A percentile compares a stretch with the other conserved stretches of the same genome.
Evolutionary conservation across 2,329 filamentous ascomycete genomes (phyloP).

Genomic region (Fusarium sp.): DNA sequence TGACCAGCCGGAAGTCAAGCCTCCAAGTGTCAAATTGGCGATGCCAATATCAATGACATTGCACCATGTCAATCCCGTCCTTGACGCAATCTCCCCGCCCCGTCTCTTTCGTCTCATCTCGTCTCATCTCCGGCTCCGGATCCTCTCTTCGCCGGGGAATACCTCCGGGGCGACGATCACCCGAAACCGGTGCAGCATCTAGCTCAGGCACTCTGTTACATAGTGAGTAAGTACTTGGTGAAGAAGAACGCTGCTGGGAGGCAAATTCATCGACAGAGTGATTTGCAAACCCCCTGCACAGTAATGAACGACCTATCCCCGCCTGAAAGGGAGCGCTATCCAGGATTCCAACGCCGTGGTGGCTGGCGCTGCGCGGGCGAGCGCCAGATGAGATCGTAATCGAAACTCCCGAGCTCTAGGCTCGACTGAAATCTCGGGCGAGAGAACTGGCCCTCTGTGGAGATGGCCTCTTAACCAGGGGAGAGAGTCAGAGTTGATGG

Average conservation of each 20-base stretch:
- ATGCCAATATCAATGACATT: constrained; percentile 7
- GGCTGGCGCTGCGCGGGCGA: constrained; percentile 10
- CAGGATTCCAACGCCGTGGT: constrained; percentile 15
- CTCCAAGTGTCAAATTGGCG: constrained; percentile 13
- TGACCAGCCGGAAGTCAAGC: constrained; percentile 15
- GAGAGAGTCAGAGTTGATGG: not conserved
- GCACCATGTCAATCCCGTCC: constrained; percentile 19
- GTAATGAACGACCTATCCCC: constrained; percentile 13
- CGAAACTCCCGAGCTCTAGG: constrained; percentile 20
- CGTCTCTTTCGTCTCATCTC: constrained; percentile 8
- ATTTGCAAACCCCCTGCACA: not conserved
- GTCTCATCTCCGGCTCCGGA: constrained; percentile 19
- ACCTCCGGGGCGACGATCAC: constrained; percentile 36
- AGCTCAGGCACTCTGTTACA: constrained; percentile 15
- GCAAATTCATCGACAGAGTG: not conserved
- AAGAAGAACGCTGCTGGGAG: not conserved
- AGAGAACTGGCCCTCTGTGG: constrained; percentile 7
- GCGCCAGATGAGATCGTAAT: constrained; percentile 34
- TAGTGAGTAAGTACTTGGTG: not conserved
- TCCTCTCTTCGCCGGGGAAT: constrained; percentile 19
- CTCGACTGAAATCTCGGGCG: constrained; percentile 44
- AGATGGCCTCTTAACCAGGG: constrained; percentile 9
- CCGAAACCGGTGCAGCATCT: constrained; percentile 9
- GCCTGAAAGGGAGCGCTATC: constrained; percentile 20
- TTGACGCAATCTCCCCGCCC: constrained; percentile 30